Conservation (phyloP, 1,284 basidiomycete genomes). For the Cystobasidium sp. region DNA sequence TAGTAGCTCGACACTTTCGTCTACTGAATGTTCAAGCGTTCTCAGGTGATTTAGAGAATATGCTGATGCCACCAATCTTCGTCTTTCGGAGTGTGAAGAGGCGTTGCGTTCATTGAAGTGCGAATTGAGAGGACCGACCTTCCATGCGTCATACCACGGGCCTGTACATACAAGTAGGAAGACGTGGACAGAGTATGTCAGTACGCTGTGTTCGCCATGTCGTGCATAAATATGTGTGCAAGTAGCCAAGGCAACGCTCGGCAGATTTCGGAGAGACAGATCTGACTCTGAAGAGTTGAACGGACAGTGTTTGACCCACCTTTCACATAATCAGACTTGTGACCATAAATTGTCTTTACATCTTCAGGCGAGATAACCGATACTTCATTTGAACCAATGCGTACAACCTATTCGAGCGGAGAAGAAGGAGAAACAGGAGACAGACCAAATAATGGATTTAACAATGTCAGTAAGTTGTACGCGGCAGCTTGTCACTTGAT, state of each 20-base stretch:
- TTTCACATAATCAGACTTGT: slow-evolving; percentile 50
- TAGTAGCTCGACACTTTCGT: slow-evolving; percentile 48
- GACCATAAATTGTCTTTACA: slow-evolving; percentile 50
- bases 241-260: too few species aligned
- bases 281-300: slow-evolving; percentile 48
- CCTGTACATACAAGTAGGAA: neutral
- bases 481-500: too few species aligned
- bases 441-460: neutral
- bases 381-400: slow-evolving; percentile 52
- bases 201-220: slow-evolving; percentile 10
- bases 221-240: too few species aligned
- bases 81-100: slow-evolving; percentile 49
- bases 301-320: slow-evolving; percentile 28
- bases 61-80: slow-evolving; percentile 50
- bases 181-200: neutral
- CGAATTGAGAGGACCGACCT: slow-evolving; percentile 45
- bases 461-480: neutral
- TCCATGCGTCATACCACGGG: slow-evolving; percentile 28
- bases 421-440: too few species aligned
- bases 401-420: slow-evolving; percentile 45
- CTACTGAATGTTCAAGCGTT: slow-evolving; percentile 52
- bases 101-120: slow-evolving; percentile 53
- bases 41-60: slow-evolving; percentile 52
- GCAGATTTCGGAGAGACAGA: too few species aligned
- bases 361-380: slow-evolving; percentile 49